Percentiles rank a stretch among this genome's conserved stretches.
These are phyloP conservation scores for Lippia alba DNA, from an alignment of 305 asterid species.

Conservation along the genomic window DNA sequence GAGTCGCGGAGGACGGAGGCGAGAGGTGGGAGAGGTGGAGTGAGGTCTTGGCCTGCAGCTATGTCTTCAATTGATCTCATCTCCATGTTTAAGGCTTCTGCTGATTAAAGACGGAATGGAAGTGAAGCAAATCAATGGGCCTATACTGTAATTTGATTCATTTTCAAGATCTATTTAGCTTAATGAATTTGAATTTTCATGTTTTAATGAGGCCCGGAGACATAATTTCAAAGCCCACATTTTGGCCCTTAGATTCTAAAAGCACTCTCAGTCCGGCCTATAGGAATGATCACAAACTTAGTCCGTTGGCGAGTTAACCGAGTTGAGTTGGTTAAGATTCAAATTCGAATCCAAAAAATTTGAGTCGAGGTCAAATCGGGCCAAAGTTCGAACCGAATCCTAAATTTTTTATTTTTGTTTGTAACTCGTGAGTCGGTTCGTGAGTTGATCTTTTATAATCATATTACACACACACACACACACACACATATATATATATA, in stretches of 20 bases:
- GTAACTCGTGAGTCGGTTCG: no score
- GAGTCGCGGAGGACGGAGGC: slow-evolving; percentile 68
- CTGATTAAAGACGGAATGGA: neutral
- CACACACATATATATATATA: no score
- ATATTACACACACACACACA: no score
- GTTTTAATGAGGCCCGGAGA: neutral
- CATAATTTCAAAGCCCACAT: neutral
- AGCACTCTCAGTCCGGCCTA: no score
- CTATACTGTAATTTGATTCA: neutral
- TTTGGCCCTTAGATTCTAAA: neutral
- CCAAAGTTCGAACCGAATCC: no score
- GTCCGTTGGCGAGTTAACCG: no score
- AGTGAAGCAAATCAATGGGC: neutral
- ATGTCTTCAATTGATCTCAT: slow-evolving; percentile 58
- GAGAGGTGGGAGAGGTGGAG: slow-evolving; percentile 66
- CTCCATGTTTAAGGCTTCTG: slow-evolving; percentile 48
- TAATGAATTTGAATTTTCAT: neutral
- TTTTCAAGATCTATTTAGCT: neutral
- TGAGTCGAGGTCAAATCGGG: no score
- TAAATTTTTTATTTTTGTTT: no score
- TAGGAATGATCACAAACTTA: no score
- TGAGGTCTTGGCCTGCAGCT: slow-evolving; percentile 59
- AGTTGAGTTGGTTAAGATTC: no score
- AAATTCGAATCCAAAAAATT: no score
- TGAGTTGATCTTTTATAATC: no score